These are phyloP conservation scores for Aspergillus diversus DNA, from an alignment of 495 filamentous ascomycete species.

Conservation along the genomic window DNA sequence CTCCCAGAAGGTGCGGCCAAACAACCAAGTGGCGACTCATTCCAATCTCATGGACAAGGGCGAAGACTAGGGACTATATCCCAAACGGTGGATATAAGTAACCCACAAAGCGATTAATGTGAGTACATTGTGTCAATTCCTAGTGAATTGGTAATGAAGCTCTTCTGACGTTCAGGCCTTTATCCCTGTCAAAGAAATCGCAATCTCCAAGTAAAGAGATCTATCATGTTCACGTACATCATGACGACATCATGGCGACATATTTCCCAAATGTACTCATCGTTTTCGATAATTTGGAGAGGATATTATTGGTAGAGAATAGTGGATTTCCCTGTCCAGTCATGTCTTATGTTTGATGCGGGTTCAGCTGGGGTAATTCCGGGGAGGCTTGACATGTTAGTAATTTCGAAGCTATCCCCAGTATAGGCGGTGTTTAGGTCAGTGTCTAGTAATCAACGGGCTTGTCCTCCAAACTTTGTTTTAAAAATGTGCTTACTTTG, in stretches of 20 bases:
- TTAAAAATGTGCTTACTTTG: background rate
- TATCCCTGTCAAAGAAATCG: background rate
- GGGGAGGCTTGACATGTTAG: background rate
- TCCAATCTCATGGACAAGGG: background rate
- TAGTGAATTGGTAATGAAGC: background rate
- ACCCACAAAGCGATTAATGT: background rate
- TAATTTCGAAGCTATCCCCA: background rate
- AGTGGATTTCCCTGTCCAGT: background rate
- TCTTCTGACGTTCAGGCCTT: background rate
- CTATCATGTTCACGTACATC: background rate
- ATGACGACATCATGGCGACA: background rate
- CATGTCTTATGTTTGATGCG: background rate
- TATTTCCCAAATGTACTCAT: background rate
- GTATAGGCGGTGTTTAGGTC: background rate
- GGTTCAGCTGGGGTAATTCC: background rate
- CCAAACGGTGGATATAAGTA: background rate
- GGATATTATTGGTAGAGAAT: background rate
- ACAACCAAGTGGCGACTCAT: background rate
- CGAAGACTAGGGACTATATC: background rate
- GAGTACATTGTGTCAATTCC: background rate
- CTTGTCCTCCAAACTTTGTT: background rate
- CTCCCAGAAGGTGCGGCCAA: background rate
- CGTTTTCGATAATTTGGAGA: background rate
- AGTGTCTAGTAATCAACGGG: background rate
- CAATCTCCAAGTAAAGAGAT: background rate